Percentiles rank a stretch among this genome's conserved stretches.
Evolutionary conservation across 2,329 filamentous ascomycete species (phyloP).

Genomic region (Verruconis gallopava): DNA sequence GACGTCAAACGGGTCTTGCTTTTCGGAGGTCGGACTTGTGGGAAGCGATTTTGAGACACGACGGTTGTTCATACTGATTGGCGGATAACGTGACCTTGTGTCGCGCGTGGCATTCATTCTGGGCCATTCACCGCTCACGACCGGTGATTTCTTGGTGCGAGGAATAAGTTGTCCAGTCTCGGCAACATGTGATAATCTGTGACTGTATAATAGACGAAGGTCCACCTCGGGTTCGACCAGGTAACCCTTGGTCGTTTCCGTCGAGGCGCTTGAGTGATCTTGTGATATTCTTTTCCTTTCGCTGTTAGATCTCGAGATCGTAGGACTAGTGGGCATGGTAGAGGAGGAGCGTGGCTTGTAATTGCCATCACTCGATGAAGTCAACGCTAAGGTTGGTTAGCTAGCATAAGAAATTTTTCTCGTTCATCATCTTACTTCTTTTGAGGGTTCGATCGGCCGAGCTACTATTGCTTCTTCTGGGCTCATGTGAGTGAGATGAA

Average conservation of each 20-base stretch:
- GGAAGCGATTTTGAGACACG: background rate
- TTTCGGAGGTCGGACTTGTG: background rate
- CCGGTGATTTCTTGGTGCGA: slow-evolving; percentile 20
- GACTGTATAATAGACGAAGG: slow-evolving; percentile 30
- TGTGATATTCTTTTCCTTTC: background rate
- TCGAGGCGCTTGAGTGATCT: background rate
- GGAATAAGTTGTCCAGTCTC: slow-evolving; percentile 37
- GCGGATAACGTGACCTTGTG: background rate
- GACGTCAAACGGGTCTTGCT: background rate
- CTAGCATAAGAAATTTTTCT: no score
- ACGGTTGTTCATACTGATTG: background rate
- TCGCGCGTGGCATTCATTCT: background rate
- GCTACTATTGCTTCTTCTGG: background rate
- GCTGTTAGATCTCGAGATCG: slow-evolving; percentile 4
- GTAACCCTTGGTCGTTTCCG: slow-evolving; percentile 14
- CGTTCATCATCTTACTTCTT: no score
- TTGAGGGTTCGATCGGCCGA: background rate
- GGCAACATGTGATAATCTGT: slow-evolving; percentile 36
- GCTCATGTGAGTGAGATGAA: background rate
- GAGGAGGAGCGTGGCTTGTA: background rate
- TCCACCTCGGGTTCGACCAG: slow-evolving; percentile 17
- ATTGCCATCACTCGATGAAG: background rate
- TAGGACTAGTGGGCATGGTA: background rate
- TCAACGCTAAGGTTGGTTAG: background rate
- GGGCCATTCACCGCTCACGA: background rate